Base-by-base conservation (phyloP, 441 rosid genomes). In the Flueggea neowawraea region DNA sequence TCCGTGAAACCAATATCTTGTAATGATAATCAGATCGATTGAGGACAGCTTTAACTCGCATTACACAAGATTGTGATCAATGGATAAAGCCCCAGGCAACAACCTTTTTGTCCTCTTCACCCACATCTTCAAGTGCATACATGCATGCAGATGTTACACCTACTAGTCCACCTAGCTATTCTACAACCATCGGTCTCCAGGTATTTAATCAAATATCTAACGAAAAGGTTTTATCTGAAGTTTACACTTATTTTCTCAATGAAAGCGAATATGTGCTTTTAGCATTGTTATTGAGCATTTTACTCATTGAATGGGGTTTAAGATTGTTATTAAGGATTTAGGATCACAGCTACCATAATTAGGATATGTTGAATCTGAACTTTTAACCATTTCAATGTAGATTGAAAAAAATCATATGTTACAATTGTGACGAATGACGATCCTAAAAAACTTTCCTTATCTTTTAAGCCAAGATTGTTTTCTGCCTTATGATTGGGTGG, bases 1-100 rank as follows among this genome's bases (percentile, higher is more conserved):
- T 47, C 50, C 41, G 48, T 60, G 47, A 44, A 32, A 45, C 62
- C 28, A 31, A 16, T 68, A 16, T 64, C 31, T 64, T 61, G 50
- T 28, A 61, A 58, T 68, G 62, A 60, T 75, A 43, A 73, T 52
- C 81, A 95, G 99, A 88, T 82, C 88, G 90, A 68, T 76, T 95
- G 85, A 91, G 83, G 88, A 69, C 64, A 52, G 84, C 91, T 65
- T 75, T 95, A 73, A 80, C 90, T 67, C 82, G 84, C 82, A 82
- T 91, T 75, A 70, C 91, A 57, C 99, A 91, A 76, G 98, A 91
- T 68, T 85, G 93, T 78, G 99, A 95, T 51, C 96, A 82, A 76
- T 90, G 96, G 98, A 83, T 87, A 65, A 95, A 87, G 70, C 84
- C 89, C 53, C 88, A 75, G 63, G 52, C 63, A 63, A 68, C 73